Evolutionary conservation across 129 eudicot species (phyloP).

Genomic region (Solidago caesia): DNA sequence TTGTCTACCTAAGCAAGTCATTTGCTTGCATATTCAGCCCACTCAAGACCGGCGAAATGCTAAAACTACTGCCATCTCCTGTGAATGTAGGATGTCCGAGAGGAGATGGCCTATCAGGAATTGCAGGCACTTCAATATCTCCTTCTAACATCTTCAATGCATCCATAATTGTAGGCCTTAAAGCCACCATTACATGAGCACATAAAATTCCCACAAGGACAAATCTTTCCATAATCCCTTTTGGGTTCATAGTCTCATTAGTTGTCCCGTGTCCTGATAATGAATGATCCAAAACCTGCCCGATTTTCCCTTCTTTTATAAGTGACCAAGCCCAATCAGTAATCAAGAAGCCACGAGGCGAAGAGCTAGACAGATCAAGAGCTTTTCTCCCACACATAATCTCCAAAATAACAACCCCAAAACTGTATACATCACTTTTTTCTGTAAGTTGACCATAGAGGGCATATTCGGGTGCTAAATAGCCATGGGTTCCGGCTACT

Average conservation of each 20-base stretch:
- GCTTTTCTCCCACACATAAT: constrained; percentile 87
- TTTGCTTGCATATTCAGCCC: constrained; percentile 43
- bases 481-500: constrained; percentile 86
- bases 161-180: constrained; percentile 73
- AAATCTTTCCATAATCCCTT: constrained; percentile 69
- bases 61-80: constrained; percentile 47
- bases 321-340: constrained; percentile 89
- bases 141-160: constrained; percentile 85
- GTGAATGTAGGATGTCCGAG: constrained; percentile 59
- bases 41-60: constrained; percentile 67
- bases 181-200: constrained; percentile 90
- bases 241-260: constrained; percentile 50
- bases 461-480: constrained; percentile 84
- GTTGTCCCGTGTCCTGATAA: constrained; percentile 37
- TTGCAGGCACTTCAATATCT: constrained; percentile 70
- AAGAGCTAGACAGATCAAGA: constrained; percentile 56
- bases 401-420: constrained; percentile 75
- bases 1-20: constrained; percentile 69
- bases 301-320: constrained; percentile 56
- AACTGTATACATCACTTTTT: constrained; percentile 83
- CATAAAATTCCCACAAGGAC: constrained; percentile 75
- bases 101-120: constrained; percentile 76
- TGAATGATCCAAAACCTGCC: constrained; percentile 45
- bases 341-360: constrained; percentile 57
- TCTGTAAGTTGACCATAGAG: constrained; percentile 78